phyloP scores from a whole-genome alignment of 2,329 filamentous ascomycete genomes.

The Tolypocladium endophyticum region DNA sequence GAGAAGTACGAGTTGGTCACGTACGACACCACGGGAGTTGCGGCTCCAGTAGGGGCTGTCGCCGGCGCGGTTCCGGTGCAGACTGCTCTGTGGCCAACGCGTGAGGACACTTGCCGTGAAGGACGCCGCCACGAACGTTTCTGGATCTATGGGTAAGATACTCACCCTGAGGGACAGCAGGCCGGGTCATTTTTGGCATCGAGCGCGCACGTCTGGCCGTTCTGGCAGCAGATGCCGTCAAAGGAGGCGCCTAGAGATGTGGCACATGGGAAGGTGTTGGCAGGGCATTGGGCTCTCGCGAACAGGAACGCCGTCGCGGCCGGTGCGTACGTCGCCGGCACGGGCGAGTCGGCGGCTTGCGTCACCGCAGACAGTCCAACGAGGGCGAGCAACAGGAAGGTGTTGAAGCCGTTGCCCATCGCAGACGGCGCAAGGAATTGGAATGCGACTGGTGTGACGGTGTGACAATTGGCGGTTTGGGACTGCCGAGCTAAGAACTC shows the following conservation, averaged over 20 bases:
- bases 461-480: neutral
- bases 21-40: constrained; percentile 33
- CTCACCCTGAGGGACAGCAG: constrained; percentile 43
- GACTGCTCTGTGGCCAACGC: constrained; percentile 28
- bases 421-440: neutral
- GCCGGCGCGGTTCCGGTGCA: constrained; percentile 45
- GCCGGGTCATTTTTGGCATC: constrained; percentile 38
- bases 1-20: constrained; percentile 49
- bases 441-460: neutral
- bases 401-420: neutral
- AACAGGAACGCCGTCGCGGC: constrained; percentile 10
- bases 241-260: constrained; percentile 34
- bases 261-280: constrained; percentile 40
- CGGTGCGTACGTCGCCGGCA: constrained; percentile 8
- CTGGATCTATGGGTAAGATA: constrained; percentile 6
- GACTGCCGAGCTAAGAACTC: neutral
- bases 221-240: constrained; percentile 38
- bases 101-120: neutral
- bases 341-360: neutral
- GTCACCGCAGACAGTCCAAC: neutral
- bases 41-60: constrained; percentile 22
- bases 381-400: neutral
- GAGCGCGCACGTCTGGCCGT: constrained; percentile 38
- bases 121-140: neutral
- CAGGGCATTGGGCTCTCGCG: constrained; percentile 29